Evolutionary conservation across 2,329 filamentous ascomycete species (phyloP).

Genomic region (Claviceps pusilla): DNA sequence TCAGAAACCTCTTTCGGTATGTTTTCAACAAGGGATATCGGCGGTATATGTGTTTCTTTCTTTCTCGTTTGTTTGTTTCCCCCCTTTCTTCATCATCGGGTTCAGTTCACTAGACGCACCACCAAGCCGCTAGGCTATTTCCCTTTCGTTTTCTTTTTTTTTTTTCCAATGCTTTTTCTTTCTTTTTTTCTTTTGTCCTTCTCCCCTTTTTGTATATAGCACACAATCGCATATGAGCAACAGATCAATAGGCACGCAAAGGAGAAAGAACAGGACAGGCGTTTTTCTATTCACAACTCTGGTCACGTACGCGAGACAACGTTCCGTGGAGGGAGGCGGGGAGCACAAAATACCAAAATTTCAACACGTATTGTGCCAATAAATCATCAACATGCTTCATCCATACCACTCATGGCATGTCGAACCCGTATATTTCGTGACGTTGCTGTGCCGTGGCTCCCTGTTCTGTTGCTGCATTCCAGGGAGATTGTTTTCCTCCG

Average conservation of each 20-base stretch:
- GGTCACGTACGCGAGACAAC: not conserved
- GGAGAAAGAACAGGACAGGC: not conserved
- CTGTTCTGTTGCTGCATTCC: conserved; percentile 2
- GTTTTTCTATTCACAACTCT: not conserved
- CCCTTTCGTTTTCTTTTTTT: too few relatives aligned
- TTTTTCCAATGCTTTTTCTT: too few relatives aligned
- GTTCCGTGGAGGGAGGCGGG: not conserved
- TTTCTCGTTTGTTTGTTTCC: too few relatives aligned
- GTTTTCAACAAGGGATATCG: too few relatives aligned
- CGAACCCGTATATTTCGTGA: not conserved
- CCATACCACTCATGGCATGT: not conserved
- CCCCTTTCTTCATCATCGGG: too few relatives aligned
- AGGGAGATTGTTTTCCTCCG: not conserved
- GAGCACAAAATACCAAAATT: not conserved
- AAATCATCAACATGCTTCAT: not conserved
- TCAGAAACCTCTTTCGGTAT: too few relatives aligned
- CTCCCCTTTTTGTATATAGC: not conserved
- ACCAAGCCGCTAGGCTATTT: too few relatives aligned
- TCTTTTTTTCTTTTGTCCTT: too few relatives aligned
- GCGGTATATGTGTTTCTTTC: too few relatives aligned
- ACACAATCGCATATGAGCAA: not conserved
- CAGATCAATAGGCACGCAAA: not conserved
- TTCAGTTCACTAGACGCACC: too few relatives aligned
- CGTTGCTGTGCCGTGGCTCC: not conserved
- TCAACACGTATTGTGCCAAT: not conserved